Conservation (phyloP, 176 grass and related monocot species). For the Microstegium vimineum region DNA sequence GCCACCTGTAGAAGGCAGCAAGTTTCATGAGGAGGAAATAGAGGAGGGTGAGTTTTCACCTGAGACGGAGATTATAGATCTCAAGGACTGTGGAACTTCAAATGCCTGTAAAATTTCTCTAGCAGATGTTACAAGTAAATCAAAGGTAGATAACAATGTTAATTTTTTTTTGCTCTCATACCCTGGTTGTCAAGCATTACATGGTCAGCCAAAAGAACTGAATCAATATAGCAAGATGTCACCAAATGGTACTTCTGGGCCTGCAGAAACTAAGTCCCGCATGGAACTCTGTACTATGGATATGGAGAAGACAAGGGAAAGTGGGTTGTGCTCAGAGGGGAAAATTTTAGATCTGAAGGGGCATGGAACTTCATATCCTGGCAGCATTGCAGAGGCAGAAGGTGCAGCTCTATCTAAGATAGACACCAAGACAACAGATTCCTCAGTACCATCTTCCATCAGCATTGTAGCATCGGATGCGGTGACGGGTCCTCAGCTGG, state of each 20-base stretch:
- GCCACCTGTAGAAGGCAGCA: conserved; percentile 33
- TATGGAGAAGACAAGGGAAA: neutral
- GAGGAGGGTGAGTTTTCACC: conserved; percentile 72
- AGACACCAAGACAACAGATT: conserved; percentile 1
- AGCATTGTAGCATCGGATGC: conserved; percentile 10
- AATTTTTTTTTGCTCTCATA: neutral
- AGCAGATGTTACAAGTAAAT: neutral
- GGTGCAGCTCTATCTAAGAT: neutral
- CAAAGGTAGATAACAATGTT: neutral
- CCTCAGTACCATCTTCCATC: neutral
- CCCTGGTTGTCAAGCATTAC: neutral
- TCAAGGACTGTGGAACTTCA: conserved; percentile 33
- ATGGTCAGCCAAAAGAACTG: conserved; percentile 12
- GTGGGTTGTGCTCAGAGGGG: neutral
- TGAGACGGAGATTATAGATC: conserved; percentile 64
- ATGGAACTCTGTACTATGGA: neutral
- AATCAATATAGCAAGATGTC: neutral
- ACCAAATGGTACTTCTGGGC: neutral
- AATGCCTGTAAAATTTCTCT: conserved; percentile 12
- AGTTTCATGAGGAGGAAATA: conserved; percentile 85
- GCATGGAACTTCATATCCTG: neutral
- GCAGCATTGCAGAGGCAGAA: neutral
- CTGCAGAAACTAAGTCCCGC: neutral
- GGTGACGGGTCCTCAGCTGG: neutral
- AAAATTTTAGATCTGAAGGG: neutral